Conservation (phyloP, 129 eudicot genomes). For the Kitagawia praeruptora region DNA sequence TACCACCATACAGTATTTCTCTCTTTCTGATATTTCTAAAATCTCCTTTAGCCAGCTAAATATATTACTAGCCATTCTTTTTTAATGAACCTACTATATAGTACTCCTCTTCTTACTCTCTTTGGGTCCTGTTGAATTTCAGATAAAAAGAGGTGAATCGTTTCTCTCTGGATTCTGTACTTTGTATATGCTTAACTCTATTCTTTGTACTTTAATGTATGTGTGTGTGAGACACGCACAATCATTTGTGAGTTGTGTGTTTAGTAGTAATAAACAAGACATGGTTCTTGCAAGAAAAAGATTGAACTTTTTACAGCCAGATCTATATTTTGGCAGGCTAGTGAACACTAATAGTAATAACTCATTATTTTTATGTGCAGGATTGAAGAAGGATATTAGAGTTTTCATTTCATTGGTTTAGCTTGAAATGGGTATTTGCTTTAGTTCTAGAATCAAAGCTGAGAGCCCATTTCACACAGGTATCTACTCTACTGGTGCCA, state of each 20-base stretch:
- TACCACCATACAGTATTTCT: neutral
- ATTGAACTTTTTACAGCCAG: slow-evolving; percentile 16
- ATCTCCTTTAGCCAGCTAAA: neutral
- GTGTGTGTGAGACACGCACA: neutral
- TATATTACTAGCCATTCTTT: neutral
- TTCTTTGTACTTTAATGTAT: neutral
- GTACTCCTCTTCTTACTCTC: neutral
- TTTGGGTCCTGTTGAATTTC: neutral
- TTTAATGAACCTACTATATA: neutral
- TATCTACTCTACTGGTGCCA: neutral
- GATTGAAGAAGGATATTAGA: neutral
- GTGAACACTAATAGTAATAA: slow-evolving; percentile 8
- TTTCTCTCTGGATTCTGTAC: neutral
- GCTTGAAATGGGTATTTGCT: slow-evolving; percentile 64
- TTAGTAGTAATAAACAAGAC: neutral
- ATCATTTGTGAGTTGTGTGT: neutral
- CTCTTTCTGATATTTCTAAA: neutral
- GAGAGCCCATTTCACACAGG: slow-evolving; percentile 58
- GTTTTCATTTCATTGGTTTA: slow-evolving; percentile 1
- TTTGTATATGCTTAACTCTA: neutral
- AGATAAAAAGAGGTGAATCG: slow-evolving; percentile 1
- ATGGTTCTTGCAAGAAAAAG: neutral
- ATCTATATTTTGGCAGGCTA: slow-evolving; percentile 24
- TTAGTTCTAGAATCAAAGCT: slow-evolving; percentile 52
- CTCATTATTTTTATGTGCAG: slow-evolving; percentile 4